Conservation (phyloP, 371 early-diverging fungal species). For the Mortierella sp. region DNA sequence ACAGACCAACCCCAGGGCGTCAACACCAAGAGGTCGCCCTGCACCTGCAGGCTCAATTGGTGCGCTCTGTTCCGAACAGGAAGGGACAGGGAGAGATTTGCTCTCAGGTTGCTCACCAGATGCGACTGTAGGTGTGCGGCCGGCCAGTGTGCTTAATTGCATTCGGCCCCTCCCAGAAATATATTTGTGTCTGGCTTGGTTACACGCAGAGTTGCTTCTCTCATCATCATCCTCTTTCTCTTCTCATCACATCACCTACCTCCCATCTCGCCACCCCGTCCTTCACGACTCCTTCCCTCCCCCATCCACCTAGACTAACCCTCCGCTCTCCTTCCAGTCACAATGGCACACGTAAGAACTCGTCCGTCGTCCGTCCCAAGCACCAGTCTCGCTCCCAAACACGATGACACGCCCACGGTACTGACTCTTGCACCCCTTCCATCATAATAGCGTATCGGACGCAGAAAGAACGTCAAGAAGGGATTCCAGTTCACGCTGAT, state of each 20-base stretch:
- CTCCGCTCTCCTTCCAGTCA: neutral
- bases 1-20: too few relatives aligned
- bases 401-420: too few relatives aligned
- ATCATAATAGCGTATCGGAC: conserved; percentile 59
- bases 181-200: neutral
- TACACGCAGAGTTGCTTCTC: neutral
- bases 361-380: neutral
- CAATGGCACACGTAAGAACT: conserved; percentile 32
- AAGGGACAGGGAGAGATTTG: neutral
- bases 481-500: conserved; percentile 96
- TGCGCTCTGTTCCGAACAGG: neutral
- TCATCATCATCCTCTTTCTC: conserved; percentile 6
- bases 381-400: too few relatives aligned
- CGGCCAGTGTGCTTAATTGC: neutral
- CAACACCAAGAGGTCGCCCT: too few relatives aligned
- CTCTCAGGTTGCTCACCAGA: neutral
- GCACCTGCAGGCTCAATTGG: too few relatives aligned
- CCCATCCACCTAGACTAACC: neutral
- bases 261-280: neutral
- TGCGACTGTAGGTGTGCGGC: neutral
- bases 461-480: conserved; percentile 96
- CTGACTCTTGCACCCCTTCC: neutral
- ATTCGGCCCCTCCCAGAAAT: neutral
- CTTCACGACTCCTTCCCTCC: neutral
- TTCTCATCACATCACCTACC: conserved; percentile 5